Evolutionary conservation across 495 filamentous ascomycete species (phyloP).

Genomic region (Penicillium paxilli): DNA sequence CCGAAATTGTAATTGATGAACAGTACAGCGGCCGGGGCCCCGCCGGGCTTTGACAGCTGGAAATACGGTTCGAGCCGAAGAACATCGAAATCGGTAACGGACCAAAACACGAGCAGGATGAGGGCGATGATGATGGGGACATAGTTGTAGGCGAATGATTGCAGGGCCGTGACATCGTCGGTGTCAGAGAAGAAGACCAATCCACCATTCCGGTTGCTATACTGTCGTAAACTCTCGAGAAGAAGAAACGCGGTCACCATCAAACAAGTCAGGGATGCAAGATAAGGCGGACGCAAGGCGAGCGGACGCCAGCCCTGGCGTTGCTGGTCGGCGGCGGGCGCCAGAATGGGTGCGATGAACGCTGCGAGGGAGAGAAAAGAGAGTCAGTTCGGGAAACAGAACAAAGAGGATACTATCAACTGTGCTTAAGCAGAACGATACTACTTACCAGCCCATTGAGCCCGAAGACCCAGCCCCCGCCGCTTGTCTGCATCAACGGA

Average conservation of each 20-base stretch:
- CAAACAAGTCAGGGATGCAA: constrained; percentile 26
- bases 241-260: constrained; percentile 24
- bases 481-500: constrained; percentile 14
- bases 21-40: constrained; percentile 35
- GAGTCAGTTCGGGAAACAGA: neutral
- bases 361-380: constrained; percentile 2
- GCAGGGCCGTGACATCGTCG: constrained; percentile 29
- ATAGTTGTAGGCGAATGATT: constrained; percentile 43
- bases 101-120: constrained; percentile 37
- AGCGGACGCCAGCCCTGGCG: constrained; percentile 37
- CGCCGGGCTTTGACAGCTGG: constrained; percentile 36
- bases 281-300: constrained; percentile 35
- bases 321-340: constrained; percentile 1
- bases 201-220: constrained; percentile 32
- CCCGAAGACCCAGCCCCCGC: constrained; percentile 12
- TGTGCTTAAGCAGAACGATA: neutral
- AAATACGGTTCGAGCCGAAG: constrained; percentile 45
- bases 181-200: constrained; percentile 35
- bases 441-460: constrained; percentile 20
- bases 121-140: constrained; percentile 39
- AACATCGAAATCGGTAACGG: constrained; percentile 44
- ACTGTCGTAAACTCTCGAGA: constrained; percentile 36
- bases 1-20: constrained; percentile 49
- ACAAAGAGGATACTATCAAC: too few species aligned
- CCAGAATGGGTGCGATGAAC: constrained; percentile 19